Percentiles rank a stretch among this genome's conserved stretches.
phyloP scores from a whole-genome alignment of 1,284 basidiomycete species.

The Malassezia psittaci region DNA sequence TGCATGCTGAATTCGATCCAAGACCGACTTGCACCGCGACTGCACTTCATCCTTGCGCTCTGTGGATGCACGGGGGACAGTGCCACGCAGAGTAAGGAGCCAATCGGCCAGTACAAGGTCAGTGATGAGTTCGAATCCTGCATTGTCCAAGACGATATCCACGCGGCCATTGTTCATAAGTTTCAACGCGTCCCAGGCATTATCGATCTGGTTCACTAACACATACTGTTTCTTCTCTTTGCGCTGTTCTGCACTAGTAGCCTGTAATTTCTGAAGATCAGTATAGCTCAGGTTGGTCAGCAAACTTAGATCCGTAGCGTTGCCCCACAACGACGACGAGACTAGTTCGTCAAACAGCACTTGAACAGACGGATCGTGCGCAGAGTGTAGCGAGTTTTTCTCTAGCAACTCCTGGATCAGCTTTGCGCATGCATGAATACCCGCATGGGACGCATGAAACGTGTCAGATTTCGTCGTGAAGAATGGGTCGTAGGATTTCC shows the following conservation, averaged over 20 bases:
- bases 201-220: constrained; percentile 68
- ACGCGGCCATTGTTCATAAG: constrained; percentile 57
- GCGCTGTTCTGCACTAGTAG: constrained; percentile 56
- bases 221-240: constrained; percentile 56
- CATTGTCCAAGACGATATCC: constrained; percentile 87
- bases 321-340: constrained; percentile 67
- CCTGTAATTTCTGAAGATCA: constrained; percentile 71
- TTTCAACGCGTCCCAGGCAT: constrained; percentile 65
- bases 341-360: constrained; percentile 72
- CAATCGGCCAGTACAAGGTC: constrained; percentile 93
- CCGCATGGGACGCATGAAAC: constrained; percentile 67
- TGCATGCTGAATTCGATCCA: neutral
- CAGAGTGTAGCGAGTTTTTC: constrained; percentile 16
- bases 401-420: constrained; percentile 30
- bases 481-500: constrained; percentile 77
- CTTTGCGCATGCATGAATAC: constrained; percentile 51
- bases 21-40: neutral
- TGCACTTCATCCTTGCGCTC: constrained; percentile 2
- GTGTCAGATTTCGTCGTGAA: constrained; percentile 67
- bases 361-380: constrained; percentile 42
- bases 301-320: constrained; percentile 62
- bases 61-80: constrained; percentile 1
- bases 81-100: constrained; percentile 23
- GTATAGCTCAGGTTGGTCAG: constrained; percentile 66
- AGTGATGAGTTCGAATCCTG: constrained; percentile 85